Evolutionary conservation across 1,284 basidiomycete species (phyloP), one percentile per base, ranked within the genome.

Genomic region (Trametes pubescens): DNA sequence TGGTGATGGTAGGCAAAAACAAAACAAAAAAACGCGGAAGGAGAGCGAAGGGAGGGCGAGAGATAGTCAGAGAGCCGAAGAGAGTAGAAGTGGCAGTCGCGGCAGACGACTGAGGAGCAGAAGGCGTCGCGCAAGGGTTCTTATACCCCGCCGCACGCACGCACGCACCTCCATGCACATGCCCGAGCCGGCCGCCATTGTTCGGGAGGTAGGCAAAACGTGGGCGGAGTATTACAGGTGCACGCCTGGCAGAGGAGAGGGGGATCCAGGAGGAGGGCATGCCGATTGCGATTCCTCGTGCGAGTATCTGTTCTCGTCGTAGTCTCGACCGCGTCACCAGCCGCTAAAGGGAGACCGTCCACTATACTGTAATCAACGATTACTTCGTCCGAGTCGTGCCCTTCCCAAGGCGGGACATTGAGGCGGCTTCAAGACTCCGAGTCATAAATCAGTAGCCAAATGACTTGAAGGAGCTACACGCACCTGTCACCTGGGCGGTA

Each of bases 1-100:
- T 66, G 49, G 53, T 62, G 53, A 47, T 29, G 49, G 4, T 21
- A 35, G 9, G 40, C 34, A 35, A 54, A n/a, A n/a, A n/a, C n/a
- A n/a, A n/a, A n/a, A n/a, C n/a, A n/a, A n/a, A 58, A 54, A 51
- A 58, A 55, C n/a, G 61, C n/a, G 37, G 40, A 14, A 47, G 49
- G 26, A 40, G 59, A 49, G 58, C 16, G 54, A 37, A 2, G 37
- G 40, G 40, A 43, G 40, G 6, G 40, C 6, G 40, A 43, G 40
- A 7, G 18, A 43, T 9, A 43, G 40, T 16, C 18, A 16, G 54
- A 24, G 38, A 14, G 35, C 6, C 32, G 34, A 35, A 53, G 44
- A 38, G 29, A 26, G 47, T 1, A 44, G 40, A 52, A 38, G 44
- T 26, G 48, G 56, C 26, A 46, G 46, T 35, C 16, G 60, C 46